phyloP scores from a whole-genome alignment of 192 early-diverging fungal genomes.

The Piromyces finnis region DNA sequence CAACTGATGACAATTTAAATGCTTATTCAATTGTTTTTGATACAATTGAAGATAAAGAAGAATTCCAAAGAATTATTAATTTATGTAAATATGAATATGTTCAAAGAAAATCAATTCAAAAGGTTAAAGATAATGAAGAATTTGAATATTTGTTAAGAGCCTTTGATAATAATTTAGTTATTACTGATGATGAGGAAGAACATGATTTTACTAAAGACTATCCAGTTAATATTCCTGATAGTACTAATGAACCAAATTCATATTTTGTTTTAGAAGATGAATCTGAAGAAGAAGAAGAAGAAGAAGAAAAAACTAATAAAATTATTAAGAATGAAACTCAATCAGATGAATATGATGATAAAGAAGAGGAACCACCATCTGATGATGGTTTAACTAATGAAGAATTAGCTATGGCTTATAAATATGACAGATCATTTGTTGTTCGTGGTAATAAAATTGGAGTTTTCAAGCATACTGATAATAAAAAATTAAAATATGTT shows the following conservation, averaged over 20 bases:
- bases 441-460: slow-evolving; percentile 78
- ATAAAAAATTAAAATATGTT: slow-evolving; percentile 52
- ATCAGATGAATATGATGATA: background rate
- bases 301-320: slow-evolving; percentile 14
- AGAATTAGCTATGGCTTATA: slow-evolving; percentile 64
- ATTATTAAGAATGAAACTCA: slow-evolving; percentile 7
- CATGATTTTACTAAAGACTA: slow-evolving; percentile 4
- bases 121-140: background rate
- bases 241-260: background rate
- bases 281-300: slow-evolving; percentile 22
- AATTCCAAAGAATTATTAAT: background rate
- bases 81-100: background rate
- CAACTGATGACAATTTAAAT: background rate
- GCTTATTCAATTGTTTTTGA: background rate
- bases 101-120: background rate
- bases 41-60: background rate
- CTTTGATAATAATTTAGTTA: slow-evolving; percentile 10
- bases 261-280: slow-evolving; percentile 7
- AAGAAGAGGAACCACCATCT: slow-evolving; percentile 1
- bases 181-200: slow-evolving; percentile 1
- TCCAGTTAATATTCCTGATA: slow-evolving; percentile 8
- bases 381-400: slow-evolving; percentile 2
- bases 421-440: slow-evolving; percentile 74
- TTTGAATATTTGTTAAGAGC: background rate
- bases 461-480: slow-evolving; percentile 58